phyloP scores from a whole-genome alignment of 164 flowering plant genomes.

The Vitis riparia region DNA sequence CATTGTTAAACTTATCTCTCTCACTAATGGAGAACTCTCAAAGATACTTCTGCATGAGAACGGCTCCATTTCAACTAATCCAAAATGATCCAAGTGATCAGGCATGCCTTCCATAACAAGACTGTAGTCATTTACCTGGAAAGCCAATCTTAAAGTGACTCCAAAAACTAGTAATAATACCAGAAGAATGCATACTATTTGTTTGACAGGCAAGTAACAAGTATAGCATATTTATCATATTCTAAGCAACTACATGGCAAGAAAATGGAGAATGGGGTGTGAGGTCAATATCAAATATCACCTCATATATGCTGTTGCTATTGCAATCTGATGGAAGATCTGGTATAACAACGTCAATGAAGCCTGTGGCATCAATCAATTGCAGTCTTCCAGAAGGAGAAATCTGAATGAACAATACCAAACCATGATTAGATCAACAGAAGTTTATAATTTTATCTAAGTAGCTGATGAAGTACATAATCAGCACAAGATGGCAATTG shows the following conservation, averaged over 20 bases:
- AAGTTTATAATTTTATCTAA: background rate
- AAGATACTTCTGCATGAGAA: constrained; percentile 67
- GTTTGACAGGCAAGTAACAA: no score
- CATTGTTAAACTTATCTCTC: constrained; percentile 26
- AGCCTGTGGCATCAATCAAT: constrained; percentile 79
- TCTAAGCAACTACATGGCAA: background rate
- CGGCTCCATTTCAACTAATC: constrained; percentile 22
- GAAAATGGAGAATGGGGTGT: background rate
- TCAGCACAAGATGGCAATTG: background rate
- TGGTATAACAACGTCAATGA: constrained; percentile 67
- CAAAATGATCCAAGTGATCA: constrained; percentile 21
- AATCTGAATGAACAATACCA: constrained; percentile 36
- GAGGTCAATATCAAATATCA: constrained; percentile 16
- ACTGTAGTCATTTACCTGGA: constrained; percentile 58
- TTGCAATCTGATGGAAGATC: constrained; percentile 60
- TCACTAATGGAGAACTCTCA: constrained; percentile 18
- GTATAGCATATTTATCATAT: background rate
- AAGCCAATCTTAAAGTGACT: background rate
- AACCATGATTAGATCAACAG: background rate
- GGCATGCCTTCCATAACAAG: constrained; percentile 60
- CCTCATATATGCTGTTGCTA: constrained; percentile 61
- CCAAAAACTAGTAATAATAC: background rate
- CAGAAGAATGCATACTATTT: background rate
- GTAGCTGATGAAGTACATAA: background rate
- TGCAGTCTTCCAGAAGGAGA: constrained; percentile 79